Conservation (phyloP, 257 asterid species). For the Solanum corneliomulleri region DNA sequence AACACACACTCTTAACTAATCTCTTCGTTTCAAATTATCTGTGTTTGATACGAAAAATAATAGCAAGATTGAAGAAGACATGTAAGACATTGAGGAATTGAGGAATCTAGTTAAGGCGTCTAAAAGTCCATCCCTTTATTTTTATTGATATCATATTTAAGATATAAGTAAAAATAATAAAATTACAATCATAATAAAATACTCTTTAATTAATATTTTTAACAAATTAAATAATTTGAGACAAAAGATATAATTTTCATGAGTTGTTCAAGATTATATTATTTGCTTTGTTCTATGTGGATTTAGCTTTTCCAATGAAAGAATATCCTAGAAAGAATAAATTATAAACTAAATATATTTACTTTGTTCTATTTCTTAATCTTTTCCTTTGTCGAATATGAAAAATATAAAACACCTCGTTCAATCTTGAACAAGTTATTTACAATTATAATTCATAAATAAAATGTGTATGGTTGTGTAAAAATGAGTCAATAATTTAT, state of each 20-base stretch:
- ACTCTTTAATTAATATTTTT: not conserved
- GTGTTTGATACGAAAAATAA: too few relatives aligned
- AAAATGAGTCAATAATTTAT: not conserved
- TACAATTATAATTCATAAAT: not conserved
- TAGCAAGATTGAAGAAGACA: too few relatives aligned
- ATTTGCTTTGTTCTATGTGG: not conserved
- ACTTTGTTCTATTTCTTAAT: not conserved
- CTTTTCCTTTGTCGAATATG: not conserved
- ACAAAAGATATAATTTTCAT: not conserved
- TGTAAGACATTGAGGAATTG: rapidly evolving
- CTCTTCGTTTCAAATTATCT: rapidly evolving
- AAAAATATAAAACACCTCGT: not conserved
- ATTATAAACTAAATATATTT: not conserved
- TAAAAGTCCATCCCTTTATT: too few relatives aligned
- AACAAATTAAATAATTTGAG: not conserved
- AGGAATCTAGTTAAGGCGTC: too few relatives aligned
- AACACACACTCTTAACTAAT: not conserved
- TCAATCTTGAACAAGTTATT: not conserved
- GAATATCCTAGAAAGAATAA: not conserved
- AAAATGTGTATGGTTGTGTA: not conserved
- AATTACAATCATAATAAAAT: rapidly evolving
- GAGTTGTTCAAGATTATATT: not conserved
- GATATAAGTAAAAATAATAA: not conserved
- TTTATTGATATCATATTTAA: not conserved
- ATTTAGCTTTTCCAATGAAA: not conserved